Conservation (phyloP, 257 asterid genomes). For the Oldenlandia corymbosa region DNA sequence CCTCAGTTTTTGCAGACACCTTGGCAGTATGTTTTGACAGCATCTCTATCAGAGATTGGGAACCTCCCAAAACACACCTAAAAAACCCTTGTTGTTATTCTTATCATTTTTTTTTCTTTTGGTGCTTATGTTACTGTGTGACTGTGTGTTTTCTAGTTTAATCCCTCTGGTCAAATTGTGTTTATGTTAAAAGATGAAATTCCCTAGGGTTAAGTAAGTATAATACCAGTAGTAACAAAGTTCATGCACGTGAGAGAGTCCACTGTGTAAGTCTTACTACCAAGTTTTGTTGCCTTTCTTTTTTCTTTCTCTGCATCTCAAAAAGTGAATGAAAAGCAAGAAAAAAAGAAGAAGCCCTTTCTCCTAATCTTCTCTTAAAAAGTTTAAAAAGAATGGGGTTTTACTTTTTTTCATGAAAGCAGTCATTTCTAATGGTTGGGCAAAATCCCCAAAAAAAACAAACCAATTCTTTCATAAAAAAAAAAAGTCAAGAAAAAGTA, state of each 20-base stretch:
- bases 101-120: no score
- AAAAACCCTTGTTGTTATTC: neutral
- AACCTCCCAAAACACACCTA: constrained; percentile 25
- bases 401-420: constrained; percentile 47
- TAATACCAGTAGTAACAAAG: neutral
- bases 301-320: constrained; percentile 33
- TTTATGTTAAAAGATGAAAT: constrained; percentile 1
- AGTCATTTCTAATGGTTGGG: constrained; percentile 30
- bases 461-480: constrained; percentile 13
- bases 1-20: constrained; percentile 33
- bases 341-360: constrained; percentile 5
- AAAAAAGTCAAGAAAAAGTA: constrained; percentile 41
- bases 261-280: constrained; percentile 36
- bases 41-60: constrained; percentile 18
- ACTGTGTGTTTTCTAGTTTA: no score
- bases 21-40: constrained; percentile 37
- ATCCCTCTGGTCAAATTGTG: no score
- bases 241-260: constrained; percentile 69
- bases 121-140: no score
- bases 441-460: neutral
- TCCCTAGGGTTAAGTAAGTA: neutral
- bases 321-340: constrained; percentile 46
- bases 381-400: neutral
- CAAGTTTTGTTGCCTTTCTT: neutral
- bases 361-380: constrained; percentile 1